A percentile compares a stretch with the other conserved stretches of the same genome.
phyloP scores from a whole-genome alignment of 2,329 filamentous ascomycete genomes.

The Lomentospora prolificans region DNA sequence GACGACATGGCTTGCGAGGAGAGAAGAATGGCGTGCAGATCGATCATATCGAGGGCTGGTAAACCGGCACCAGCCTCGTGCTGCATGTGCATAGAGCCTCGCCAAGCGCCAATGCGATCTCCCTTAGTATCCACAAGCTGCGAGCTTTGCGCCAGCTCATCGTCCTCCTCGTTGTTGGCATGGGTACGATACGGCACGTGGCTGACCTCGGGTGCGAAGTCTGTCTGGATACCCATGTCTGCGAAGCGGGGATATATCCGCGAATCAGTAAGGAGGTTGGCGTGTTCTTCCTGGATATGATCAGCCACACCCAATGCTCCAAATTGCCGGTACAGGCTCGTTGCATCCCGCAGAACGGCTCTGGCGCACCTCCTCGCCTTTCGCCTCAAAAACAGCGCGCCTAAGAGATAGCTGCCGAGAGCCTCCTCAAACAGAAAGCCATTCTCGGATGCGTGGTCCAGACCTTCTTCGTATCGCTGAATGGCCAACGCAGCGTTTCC shows the following conservation, averaged over 20 bases:
- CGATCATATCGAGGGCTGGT: slow-evolving; percentile 73
- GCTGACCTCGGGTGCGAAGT: slow-evolving; percentile 50
- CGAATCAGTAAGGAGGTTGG: slow-evolving; percentile 54
- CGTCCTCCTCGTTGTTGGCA: slow-evolving; percentile 33
- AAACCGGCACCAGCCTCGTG: slow-evolving; percentile 50
- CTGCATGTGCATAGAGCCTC: slow-evolving; percentile 45
- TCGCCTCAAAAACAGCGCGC: slow-evolving; percentile 57
- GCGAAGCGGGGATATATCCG: slow-evolving; percentile 46
- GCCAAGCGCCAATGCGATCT: slow-evolving; percentile 53
- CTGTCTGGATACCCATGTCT: slow-evolving; percentile 61
- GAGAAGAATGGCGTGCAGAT: slow-evolving; percentile 67
- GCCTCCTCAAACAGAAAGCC: slow-evolving; percentile 62
- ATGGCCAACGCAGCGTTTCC: slow-evolving; percentile 49
- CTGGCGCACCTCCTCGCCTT: slow-evolving; percentile 58
- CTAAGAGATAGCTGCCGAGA: slow-evolving; percentile 63
- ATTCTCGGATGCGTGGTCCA: slow-evolving; percentile 63
- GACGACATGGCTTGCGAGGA: slow-evolving; percentile 74
- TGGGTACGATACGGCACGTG: slow-evolving; percentile 40
- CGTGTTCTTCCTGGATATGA: slow-evolving; percentile 58
- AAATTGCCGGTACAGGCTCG: slow-evolving; percentile 58
- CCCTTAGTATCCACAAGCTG: slow-evolving; percentile 41
- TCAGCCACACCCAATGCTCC: slow-evolving; percentile 61
- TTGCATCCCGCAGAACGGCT: slow-evolving; percentile 56
- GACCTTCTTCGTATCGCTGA: slow-evolving; percentile 55
- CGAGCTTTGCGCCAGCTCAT: slow-evolving; percentile 30